Evolutionary conservation across 495 filamentous ascomycete genomes (phyloP), one percentile per base, ranked within the genome.

Genomic region (Cercophora scortea): DNA sequence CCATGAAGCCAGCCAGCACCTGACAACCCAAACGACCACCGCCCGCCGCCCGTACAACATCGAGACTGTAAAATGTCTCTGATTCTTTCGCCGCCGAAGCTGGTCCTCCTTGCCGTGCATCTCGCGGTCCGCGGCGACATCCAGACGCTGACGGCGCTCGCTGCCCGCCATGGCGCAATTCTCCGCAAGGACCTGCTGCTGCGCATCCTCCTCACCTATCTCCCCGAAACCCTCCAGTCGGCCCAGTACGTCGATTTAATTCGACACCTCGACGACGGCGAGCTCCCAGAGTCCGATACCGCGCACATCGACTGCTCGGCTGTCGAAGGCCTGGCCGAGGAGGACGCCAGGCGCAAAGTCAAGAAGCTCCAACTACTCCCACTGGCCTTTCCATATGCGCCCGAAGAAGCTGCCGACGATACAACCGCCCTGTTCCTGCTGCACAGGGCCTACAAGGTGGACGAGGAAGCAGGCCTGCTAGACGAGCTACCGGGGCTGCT

Each of bases 181-280:
- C 76, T 91, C 50, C 77, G 78, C 16, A 74, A 80, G 10, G 85
- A 87, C 52, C 77, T 88, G 42, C 58, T 91, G 35, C 72, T 94
- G 56, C 83, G 90, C 59, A 86, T 96, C 47, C 69, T 95, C 53
- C 77, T 96, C 52, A 94, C 86, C 49, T 93, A 83, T 57, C 78
- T 96, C 7, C 90, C 91, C 36, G 90, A 93, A 63, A 87, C 79
- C 45, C 70, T 80, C 10, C 79, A 81, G 13, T 86, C 90, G 32
- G 73, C 66, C 18, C 58, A 71, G 38, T 95, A 95, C 63, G 74
- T 77, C 10, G 63, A 72, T 13, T 75, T 87, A 38, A 59, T 92
- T 8, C 66, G 77, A 39, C 70, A 79, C 33, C 66, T 90, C 54
- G 72, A 70, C 8, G 64, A 67, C 11, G 74, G 77, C 16, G 55